A percentile compares a stretch with the other conserved stretches of the same genome.
These are phyloP conservation scores for Lolium multiflorum DNA, from an alignment of 176 grass and related monocot genomes.

Conservation along the genomic window DNA sequence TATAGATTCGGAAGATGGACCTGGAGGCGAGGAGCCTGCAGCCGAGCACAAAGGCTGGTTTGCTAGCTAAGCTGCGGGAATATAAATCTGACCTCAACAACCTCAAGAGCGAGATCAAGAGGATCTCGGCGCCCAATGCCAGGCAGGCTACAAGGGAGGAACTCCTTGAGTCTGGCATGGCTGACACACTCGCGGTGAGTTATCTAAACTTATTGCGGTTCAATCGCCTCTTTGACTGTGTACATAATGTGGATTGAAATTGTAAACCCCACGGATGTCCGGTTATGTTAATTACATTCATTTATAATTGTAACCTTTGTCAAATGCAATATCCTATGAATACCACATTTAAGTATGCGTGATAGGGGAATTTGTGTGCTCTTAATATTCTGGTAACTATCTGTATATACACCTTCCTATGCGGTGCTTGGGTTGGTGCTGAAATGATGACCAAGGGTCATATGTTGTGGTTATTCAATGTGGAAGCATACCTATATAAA, in stretches of 20 bases:
- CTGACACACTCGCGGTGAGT: slow-evolving; percentile 72
- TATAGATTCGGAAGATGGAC: slow-evolving; percentile 91
- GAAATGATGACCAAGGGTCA: not conserved
- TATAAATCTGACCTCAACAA: slow-evolving; percentile 93
- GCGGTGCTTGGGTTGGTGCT: not conserved
- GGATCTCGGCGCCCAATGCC: slow-evolving; percentile 60
- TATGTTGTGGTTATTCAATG: not conserved
- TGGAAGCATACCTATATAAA: not conserved
- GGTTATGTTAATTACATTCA: slow-evolving; percentile 11
- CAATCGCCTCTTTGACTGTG: not conserved
- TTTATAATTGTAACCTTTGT: not conserved
- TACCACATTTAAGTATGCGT: not conserved
- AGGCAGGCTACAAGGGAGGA: slow-evolving; percentile 82
- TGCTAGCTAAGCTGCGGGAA: slow-evolving; percentile 86
- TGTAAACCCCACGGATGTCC: not conserved
- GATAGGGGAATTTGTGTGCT: not conserved
- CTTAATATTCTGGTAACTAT: not conserved
- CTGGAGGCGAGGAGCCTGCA: slow-evolving; percentile 88
- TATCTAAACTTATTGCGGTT: not conserved
- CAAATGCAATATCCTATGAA: not conserved
- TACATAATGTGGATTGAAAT: not conserved
- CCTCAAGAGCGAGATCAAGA: slow-evolving; percentile 84
- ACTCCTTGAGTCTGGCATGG: slow-evolving; percentile 84
- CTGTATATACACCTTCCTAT: not conserved
- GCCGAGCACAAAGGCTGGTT: slow-evolving; percentile 76